Conservation (phyloP, 2,329 filamentous ascomycete genomes). For the Achaetomium macrosporum region DNA sequence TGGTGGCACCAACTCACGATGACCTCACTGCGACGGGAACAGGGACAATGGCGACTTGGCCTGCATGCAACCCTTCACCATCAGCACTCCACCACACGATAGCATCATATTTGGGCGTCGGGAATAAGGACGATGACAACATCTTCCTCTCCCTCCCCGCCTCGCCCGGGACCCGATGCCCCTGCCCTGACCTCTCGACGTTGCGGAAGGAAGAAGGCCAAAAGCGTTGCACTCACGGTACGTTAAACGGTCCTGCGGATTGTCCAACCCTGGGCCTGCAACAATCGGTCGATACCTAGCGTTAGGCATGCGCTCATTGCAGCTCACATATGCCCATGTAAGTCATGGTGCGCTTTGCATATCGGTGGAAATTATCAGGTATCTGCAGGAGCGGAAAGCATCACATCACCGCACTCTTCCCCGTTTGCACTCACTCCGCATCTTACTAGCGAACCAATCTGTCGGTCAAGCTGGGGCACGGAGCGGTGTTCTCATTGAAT, state of each 20-base stretch:
- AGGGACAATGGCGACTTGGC: conserved; percentile 16
- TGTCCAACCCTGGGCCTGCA: conserved; percentile 13
- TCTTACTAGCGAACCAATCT: neutral
- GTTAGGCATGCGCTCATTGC: neutral
- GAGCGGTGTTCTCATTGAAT: neutral
- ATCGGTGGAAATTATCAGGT: neutral
- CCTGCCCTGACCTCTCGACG: too few species aligned
- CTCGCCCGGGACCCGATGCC: neutral
- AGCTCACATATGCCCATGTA: conserved; percentile 5
- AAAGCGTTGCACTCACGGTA: conserved; percentile 6
- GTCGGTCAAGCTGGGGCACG: neutral
- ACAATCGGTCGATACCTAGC: neutral
- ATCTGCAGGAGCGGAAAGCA: neutral
- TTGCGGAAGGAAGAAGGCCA: neutral
- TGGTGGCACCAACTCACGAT: conserved; percentile 9
- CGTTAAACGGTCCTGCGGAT: conserved; percentile 9
- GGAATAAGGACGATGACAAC: neutral
- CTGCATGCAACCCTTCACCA: conserved; percentile 6
- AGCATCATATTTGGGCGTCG: conserved; percentile 12
- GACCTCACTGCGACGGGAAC: conserved; percentile 15
- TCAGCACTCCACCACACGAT: neutral
- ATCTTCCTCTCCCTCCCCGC: neutral
- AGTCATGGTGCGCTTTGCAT: neutral
- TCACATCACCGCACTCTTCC: neutral
- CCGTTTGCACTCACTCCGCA: neutral